Conservation (phyloP, 768 basidiomycete species). For the Suillus subaureus region DNA sequence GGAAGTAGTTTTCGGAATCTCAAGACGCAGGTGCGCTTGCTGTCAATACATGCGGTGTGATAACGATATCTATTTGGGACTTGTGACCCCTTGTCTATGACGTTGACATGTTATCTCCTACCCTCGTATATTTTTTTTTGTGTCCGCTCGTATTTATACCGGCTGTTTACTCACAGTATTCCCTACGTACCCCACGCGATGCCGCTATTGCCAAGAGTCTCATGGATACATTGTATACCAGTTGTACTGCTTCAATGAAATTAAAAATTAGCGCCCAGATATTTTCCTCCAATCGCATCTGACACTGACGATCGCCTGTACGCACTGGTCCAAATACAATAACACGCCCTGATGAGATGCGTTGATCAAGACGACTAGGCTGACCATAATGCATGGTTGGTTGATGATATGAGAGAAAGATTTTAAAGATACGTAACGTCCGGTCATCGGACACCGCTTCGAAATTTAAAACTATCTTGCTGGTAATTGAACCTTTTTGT, state of each 20-base stretch:
- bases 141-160: constrained; percentile 5
- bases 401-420: not conserved
- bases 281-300: not conserved
- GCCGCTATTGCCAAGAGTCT: not conserved
- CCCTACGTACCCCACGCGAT: not conserved
- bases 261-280: not conserved
- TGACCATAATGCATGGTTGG: too few relatives aligned
- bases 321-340: not conserved
- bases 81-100: not conserved
- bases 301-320: not conserved
- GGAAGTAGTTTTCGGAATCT: constrained; percentile 15
- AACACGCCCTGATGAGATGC: not conserved
- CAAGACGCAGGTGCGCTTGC: not conserved
- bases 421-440: not conserved
- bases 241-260: not conserved
- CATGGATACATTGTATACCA: constrained; percentile 3
- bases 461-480: not conserved
- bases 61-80: not conserved
- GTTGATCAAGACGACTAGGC: too few relatives aligned
- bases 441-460: not conserved
- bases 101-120: not conserved
- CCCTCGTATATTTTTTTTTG: not conserved
- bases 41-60: not conserved
- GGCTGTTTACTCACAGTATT: not conserved
- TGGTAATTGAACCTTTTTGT: not conserved